Conservation (phyloP, 768 basidiomycete species). For the Hericium rajendrae region DNA sequence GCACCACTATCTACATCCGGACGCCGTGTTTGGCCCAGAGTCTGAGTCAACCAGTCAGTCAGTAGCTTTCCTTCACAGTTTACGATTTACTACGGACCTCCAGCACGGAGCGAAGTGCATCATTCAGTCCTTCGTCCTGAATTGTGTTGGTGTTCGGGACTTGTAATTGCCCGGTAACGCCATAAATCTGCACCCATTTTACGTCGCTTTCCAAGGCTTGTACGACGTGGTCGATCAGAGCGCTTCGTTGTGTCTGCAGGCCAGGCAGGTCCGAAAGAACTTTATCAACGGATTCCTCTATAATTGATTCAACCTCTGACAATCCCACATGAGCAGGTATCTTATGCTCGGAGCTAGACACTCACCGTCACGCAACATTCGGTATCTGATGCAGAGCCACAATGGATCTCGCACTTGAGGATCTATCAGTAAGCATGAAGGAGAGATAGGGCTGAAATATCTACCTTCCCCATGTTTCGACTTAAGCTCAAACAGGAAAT, state of each 20-base stretch:
- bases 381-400: conserved; percentile 59
- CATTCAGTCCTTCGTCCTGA: conserved; percentile 16
- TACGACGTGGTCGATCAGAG: conserved; percentile 39
- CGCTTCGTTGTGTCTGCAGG: conserved; percentile 28
- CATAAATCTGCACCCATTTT: conserved; percentile 61
- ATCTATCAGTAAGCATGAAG: neutral
- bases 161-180: conserved; percentile 57
- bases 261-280: conserved; percentile 28
- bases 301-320: conserved; percentile 59
- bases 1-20: conserved; percentile 24
- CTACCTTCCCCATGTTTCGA: conserved; percentile 53
- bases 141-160: conserved; percentile 35
- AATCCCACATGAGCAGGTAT: neutral
- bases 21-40: conserved; percentile 32
- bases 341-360: neutral
- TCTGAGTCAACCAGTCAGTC: conserved; percentile 8
- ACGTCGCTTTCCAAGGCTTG: conserved; percentile 53
- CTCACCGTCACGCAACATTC: conserved; percentile 75
- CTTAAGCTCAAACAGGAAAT: conserved; percentile 75
- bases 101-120: conserved; percentile 19
- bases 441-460: conserved; percentile 9
- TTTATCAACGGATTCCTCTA: conserved; percentile 39
- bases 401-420: conserved; percentile 51
- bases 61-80: neutral
- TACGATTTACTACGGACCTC: conserved; percentile 25